phyloP scores from a whole-genome alignment of 306 rosid genomes.

The Begonia peltatifolia region DNA sequence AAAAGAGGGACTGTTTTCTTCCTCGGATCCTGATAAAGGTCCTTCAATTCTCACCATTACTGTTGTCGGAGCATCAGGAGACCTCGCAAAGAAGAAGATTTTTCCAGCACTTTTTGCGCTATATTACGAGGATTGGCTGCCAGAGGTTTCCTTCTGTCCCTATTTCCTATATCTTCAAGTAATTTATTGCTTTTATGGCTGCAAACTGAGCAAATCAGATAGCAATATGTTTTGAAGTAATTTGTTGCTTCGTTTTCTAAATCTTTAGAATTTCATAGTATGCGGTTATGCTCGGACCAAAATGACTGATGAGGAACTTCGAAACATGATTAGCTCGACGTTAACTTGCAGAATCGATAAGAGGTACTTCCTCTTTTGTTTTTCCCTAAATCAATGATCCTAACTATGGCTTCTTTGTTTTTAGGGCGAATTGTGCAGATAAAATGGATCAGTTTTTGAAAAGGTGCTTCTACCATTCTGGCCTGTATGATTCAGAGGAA shows the following conservation, averaged over 20 bases:
- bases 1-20: slow-evolving; percentile 24
- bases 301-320: slow-evolving; percentile 67
- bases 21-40: slow-evolving; percentile 20
- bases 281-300: slow-evolving; percentile 76
- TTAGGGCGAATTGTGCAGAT: slow-evolving; percentile 78
- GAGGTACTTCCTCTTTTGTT: slow-evolving; percentile 27
- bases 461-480: slow-evolving; percentile 90
- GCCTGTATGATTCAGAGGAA: slow-evolving; percentile 67
- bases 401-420: slow-evolving; percentile 8
- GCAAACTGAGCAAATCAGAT: not conserved
- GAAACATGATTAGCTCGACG: slow-evolving; percentile 70
- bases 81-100: slow-evolving; percentile 92
- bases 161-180: not conserved
- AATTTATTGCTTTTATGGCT: not conserved
- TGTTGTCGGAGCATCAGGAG: slow-evolving; percentile 97
- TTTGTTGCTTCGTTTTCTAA: slow-evolving; percentile 7
- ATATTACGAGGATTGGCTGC: slow-evolving; percentile 77
- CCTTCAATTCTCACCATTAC: slow-evolving; percentile 67
- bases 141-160: slow-evolving; percentile 35
- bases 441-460: slow-evolving; percentile 77
- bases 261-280: slow-evolving; percentile 60
- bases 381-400: slow-evolving; percentile 1
- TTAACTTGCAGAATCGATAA: slow-evolving; percentile 87
- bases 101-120: slow-evolving; percentile 97
- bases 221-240: slow-evolving; percentile 7